A percentile compares a stretch with the other conserved stretches of the same genome.
Evolutionary conservation across 306 rosid genomes (phyloP).

Genomic region (Dalbergia oliveri): DNA sequence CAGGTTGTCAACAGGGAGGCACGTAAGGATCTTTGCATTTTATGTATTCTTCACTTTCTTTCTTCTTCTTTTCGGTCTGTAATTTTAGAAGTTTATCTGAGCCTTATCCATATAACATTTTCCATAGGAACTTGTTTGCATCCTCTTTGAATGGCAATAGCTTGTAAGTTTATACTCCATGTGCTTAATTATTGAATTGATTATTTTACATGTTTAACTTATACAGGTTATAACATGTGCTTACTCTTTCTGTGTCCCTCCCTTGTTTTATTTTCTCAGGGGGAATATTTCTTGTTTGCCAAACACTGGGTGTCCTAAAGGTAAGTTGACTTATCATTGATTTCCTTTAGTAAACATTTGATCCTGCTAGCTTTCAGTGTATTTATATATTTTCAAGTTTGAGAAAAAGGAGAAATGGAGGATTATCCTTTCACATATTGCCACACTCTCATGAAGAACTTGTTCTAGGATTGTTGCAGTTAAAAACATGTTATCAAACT

Average conservation of each 20-base stretch:
- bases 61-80: background rate
- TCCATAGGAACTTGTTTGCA: slow-evolving; percentile 53
- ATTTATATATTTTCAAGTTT: background rate
- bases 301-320: slow-evolving; percentile 42
- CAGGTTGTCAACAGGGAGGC: slow-evolving; percentile 51
- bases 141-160: slow-evolving; percentile 47
- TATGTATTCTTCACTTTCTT: background rate
- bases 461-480: background rate
- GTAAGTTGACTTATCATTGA: slow-evolving; percentile 51
- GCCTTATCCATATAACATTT: slow-evolving; percentile 8
- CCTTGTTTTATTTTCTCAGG: slow-evolving; percentile 42
- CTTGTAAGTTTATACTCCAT: slow-evolving; percentile 40
- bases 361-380: background rate
- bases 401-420: background rate
- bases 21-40: slow-evolving; percentile 58
- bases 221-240: background rate
- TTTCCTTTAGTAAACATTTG: background rate
- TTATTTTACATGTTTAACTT: background rate
- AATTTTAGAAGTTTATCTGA: slow-evolving; percentile 35
- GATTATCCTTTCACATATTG: background rate
- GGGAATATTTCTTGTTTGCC: slow-evolving; percentile 59
- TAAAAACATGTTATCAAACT: background rate
- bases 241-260: slow-evolving; percentile 40
- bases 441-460: background rate
- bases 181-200: background rate